Conservation (phyloP, 805 yeast species). For the Debaryomyces castellii region DNA sequence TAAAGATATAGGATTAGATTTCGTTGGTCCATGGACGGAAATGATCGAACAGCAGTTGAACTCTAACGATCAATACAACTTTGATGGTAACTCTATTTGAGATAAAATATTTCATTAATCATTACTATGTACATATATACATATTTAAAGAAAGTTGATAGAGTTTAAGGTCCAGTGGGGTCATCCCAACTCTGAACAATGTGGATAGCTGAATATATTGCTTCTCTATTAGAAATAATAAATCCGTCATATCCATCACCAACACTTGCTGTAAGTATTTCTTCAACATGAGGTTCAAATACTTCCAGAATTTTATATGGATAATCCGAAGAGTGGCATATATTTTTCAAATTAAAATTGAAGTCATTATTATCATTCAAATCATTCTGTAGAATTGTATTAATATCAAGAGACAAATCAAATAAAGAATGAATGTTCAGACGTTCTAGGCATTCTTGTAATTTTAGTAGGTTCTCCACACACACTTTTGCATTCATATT, state of each 20-base stretch:
- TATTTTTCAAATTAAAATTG: not conserved
- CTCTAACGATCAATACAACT: constrained; percentile 24
- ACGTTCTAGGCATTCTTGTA: constrained; percentile 18
- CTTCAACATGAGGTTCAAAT: not conserved
- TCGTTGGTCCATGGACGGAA: constrained; percentile 76
- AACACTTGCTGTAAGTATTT: not conserved
- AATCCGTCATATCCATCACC: not conserved
- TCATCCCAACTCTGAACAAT: constrained; percentile 28
- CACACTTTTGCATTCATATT: constrained; percentile 36
- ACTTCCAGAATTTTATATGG: not conserved
- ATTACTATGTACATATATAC: not conserved
- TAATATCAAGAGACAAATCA: not conserved
- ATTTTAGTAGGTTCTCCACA: constrained; percentile 26
- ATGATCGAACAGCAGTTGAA: constrained; percentile 68
- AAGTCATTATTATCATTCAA: not conserved
- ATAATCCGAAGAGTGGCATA: not conserved
- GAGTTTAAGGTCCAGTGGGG: not conserved
- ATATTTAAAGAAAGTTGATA: not conserved
- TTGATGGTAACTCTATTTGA: not conserved
- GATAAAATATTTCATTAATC: not conserved
- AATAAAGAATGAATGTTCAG: not conserved
- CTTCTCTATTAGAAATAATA: not conserved
- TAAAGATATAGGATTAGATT: constrained; percentile 40
- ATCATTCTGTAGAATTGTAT: not conserved
- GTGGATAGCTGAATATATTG: constrained; percentile 19